Evolutionary conservation across 768 basidiomycete species (phyloP), one percentile per base, ranked within the genome.

Genomic region (Phlebiopsis gigantea): DNA sequence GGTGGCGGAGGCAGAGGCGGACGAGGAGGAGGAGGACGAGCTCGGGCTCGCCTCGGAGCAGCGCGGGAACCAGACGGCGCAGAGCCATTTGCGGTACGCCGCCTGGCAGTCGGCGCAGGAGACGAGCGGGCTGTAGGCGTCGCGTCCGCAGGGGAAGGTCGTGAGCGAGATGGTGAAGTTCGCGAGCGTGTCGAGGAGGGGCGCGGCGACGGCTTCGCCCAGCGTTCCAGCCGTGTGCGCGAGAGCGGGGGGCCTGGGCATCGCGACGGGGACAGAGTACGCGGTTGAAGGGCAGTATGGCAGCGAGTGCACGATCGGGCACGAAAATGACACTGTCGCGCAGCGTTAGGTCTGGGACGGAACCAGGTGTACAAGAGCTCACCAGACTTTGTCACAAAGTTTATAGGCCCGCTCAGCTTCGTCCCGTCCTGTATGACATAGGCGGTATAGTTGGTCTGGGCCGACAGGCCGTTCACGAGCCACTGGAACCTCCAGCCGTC

Each of bases 41-140:
- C 34, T 39, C 63, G 5, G 71, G 66, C 5, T 61, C 25, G 71
- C 62, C 49, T 93, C 90, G 14, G 79, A 77, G 59, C 92, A 94
- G 24, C 92, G 81, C 14, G 89, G 82, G 64, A 95, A 79, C 8
- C 84, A 82, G 15, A 86, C 71, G 21, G 81, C 68, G 70, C 93
- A 95, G 30, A 89, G 78, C 90, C 90, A 95, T 30, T 72, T 75
- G 30, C 87, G 79, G 67, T 94, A 95, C 22, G 81, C 82, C 21
- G 69, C 69, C 60, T 85, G 80, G 63, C 92, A 94, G 67, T 89
- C 85, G 14, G 79, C 76, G 65, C 93, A 95, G 3, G 82, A 81
- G 25, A 88, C 81, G 21, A 93, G 69, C 0, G 88, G 87, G 5
- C 89, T 92, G 72, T 92, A 95, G 54, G 75, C 65, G 65, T 93